Evolutionary conservation across 371 early-diverging fungal genomes (phyloP).

Genomic region (Mucor plumbeus): DNA sequence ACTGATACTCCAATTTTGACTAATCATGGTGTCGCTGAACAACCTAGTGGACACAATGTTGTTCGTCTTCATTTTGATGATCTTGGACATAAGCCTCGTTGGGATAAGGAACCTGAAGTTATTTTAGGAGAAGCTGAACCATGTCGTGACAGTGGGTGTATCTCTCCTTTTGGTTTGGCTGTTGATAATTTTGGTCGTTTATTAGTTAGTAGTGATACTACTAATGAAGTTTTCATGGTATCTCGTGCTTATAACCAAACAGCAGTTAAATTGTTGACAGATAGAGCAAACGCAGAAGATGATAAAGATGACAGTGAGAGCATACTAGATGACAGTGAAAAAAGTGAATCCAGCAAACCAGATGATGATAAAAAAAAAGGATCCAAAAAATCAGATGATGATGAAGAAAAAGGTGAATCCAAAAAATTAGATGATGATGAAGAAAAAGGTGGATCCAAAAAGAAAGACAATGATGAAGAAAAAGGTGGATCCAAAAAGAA

Average conservation of each 20-base stretch:
- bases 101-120: slow-evolving; percentile 43
- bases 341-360: neutral
- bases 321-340: neutral
- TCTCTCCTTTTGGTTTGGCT: slow-evolving; percentile 42
- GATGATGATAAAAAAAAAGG: slow-evolving; percentile 3
- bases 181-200: slow-evolving; percentile 47
- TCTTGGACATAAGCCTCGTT: slow-evolving; percentile 48
- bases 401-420: neutral
- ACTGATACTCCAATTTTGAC: slow-evolving; percentile 52
- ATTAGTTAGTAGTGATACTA: slow-evolving; percentile 43
- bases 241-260: slow-evolving; percentile 38
- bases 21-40: slow-evolving; percentile 35
- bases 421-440: neutral
- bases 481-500: too few relatives aligned
- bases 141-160: slow-evolving; percentile 29
- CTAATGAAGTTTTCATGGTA: slow-evolving; percentile 47
- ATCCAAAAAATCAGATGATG: neutral
- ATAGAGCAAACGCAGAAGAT: slow-evolving; percentile 15
- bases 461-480: neutral
- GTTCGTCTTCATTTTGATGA: slow-evolving; percentile 49
- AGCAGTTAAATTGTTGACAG: slow-evolving; percentile 42
- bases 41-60: slow-evolving; percentile 40
- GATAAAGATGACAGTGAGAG: slow-evolving; percentile 2
- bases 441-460: neutral
- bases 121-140: slow-evolving; percentile 34